phyloP scores from a whole-genome alignment of 805 yeast species.

The Candida stauntonica region DNA sequence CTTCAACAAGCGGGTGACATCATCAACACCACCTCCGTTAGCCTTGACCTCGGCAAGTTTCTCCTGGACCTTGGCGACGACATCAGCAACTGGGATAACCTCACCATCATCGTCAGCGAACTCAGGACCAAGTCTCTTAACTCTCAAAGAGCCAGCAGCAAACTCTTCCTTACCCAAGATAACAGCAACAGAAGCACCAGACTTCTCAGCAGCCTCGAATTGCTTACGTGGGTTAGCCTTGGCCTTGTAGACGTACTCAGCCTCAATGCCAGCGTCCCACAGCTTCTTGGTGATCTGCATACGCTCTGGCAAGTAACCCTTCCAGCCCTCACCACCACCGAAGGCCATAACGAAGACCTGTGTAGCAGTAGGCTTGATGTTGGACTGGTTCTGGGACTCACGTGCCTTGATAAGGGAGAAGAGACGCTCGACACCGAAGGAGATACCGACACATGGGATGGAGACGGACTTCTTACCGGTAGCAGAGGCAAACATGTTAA shows the following conservation, averaged over 20 bases:
- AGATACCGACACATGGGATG: slow-evolving; percentile 95
- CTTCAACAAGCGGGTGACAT: slow-evolving; percentile 56
- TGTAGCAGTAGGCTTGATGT: slow-evolving; percentile 78
- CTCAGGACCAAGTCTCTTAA: slow-evolving; percentile 86
- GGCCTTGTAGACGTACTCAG: slow-evolving; percentile 88
- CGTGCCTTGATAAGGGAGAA: slow-evolving; percentile 86
- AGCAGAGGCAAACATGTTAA: slow-evolving; percentile 89
- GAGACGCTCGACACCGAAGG: slow-evolving; percentile 94
- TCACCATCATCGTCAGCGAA: slow-evolving; percentile 86
- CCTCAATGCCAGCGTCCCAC: slow-evolving; percentile 86
- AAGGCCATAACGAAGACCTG: slow-evolving; percentile 96
- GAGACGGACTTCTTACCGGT: slow-evolving; percentile 73
- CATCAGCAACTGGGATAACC: slow-evolving; percentile 55
- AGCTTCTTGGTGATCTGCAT: slow-evolving; percentile 77
- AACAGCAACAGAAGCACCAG: slow-evolving; percentile 87
- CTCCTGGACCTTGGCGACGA: slow-evolving; percentile 49
- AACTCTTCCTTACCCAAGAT: slow-evolving; percentile 95
- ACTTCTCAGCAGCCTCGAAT: slow-evolving; percentile 94
- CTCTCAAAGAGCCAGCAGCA: slow-evolving; percentile 69
- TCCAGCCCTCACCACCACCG: slow-evolving; percentile 97
- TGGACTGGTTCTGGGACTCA: slow-evolving; percentile 42
- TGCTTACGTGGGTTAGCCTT: slow-evolving; percentile 95
- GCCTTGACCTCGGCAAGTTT: slow-evolving; percentile 45
- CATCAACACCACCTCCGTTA: slow-evolving; percentile 50
- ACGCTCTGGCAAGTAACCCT: slow-evolving; percentile 87